Conservation (phyloP, 2,329 filamentous ascomycete genomes). For the Aureobasidium uvarum region DNA sequence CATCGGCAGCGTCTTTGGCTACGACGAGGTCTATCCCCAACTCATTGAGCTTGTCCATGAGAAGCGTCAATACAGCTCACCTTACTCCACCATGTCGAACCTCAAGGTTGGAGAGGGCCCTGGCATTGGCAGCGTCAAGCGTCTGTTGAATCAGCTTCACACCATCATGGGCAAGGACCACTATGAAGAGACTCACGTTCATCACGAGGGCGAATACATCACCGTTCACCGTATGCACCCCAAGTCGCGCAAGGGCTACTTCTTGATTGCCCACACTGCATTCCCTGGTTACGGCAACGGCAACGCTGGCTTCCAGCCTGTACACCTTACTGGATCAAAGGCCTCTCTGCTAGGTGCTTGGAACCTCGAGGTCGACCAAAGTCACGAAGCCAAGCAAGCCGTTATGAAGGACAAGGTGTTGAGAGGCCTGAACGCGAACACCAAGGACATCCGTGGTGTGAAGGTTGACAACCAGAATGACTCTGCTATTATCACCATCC, state of each 20-base stretch:
- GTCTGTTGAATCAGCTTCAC: constrained; percentile 91
- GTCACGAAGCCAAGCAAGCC: constrained; percentile 63
- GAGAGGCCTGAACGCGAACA: constrained; percentile 78
- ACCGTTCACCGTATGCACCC: constrained; percentile 95
- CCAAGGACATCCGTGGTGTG: constrained; percentile 71
- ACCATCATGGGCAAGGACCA: constrained; percentile 92
- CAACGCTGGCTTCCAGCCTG: constrained; percentile 75
- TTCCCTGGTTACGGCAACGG: constrained; percentile 87
- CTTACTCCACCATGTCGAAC: constrained; percentile 60
- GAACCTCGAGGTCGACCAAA: constrained; percentile 85
- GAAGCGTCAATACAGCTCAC: constrained; percentile 75
- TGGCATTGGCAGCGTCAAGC: constrained; percentile 88
- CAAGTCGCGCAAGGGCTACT: constrained; percentile 87
- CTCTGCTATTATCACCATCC: constrained; percentile 75
- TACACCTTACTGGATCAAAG: constrained; percentile 78
- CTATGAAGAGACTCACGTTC: constrained; percentile 93
- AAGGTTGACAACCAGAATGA: constrained; percentile 68
- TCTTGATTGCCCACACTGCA: constrained; percentile 92
- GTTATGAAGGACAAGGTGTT: constrained; percentile 69
- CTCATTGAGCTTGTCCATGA: constrained; percentile 93
- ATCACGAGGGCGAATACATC: constrained; percentile 94
- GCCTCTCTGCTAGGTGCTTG: constrained; percentile 85
- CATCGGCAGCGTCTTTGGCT: constrained; percentile 95
- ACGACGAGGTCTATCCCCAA: constrained; percentile 92
- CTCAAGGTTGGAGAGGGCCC: constrained; percentile 68